Evolutionary conservation across 1,139 yeast genomes (phyloP).

Genomic region (Yamadazyma diddensiae): DNA sequence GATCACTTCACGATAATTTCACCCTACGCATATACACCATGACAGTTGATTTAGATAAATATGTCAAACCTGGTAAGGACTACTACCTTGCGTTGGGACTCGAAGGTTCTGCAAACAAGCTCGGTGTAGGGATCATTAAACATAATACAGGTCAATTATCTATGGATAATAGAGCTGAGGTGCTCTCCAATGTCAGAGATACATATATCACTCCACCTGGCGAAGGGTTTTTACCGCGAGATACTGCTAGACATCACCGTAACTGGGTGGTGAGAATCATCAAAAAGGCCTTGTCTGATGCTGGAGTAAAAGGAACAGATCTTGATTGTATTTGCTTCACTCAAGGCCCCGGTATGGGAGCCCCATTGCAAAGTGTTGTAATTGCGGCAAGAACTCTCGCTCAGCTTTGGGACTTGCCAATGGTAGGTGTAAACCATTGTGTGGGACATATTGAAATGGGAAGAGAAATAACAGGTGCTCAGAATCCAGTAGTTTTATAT

Average conservation of each 20-base stretch:
- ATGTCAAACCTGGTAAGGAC: conserved; percentile 40
- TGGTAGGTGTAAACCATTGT: conserved; percentile 95
- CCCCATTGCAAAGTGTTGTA: conserved; percentile 91
- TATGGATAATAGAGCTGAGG: conserved; percentile 59
- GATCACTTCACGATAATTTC: no score
- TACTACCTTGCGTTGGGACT: conserved; percentile 78
- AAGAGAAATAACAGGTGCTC: conserved; percentile 92
- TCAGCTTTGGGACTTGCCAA: conserved; percentile 76
- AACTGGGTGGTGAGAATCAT: conserved; percentile 91
- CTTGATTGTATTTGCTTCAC: conserved; percentile 93
- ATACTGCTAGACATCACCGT: conserved; percentile 93
- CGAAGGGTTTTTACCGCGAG: conserved; percentile 94
- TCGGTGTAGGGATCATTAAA: conserved; percentile 88
- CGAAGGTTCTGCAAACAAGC: conserved; percentile 95
- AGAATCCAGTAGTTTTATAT: conserved; percentile 90
- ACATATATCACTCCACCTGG: conserved; percentile 97
- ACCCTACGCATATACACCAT: no score
- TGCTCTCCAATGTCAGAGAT: conserved; percentile 85
- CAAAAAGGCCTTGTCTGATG: conserved; percentile 61
- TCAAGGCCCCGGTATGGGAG: conserved; percentile 99
- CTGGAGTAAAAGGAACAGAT: conserved; percentile 54
- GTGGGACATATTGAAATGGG: conserved; percentile 99
- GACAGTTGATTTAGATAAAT: conserved; percentile 39
- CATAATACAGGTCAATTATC: conserved; percentile 59
- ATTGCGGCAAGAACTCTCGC: conserved; percentile 87